Conservation (phyloP, 257 asterid genomes). For the Nicotiana paniculata region DNA sequence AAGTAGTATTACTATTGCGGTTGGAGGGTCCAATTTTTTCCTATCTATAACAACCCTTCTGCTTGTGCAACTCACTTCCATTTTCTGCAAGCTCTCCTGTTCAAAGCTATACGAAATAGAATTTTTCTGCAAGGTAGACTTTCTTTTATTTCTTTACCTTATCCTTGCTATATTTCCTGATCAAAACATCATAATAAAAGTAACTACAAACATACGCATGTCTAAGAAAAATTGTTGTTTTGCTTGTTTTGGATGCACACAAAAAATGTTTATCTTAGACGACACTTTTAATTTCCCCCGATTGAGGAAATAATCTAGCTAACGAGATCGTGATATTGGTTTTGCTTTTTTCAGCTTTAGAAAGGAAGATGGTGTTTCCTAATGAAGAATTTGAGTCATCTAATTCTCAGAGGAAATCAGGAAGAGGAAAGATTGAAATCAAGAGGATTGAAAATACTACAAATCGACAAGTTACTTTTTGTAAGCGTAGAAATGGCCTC, state of each 20-base stretch:
- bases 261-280: not conserved
- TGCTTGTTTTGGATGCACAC: slow-evolving; percentile 34
- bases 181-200: slow-evolving; percentile 1
- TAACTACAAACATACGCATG: slow-evolving; percentile 18
- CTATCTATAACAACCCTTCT: slow-evolving; percentile 40
- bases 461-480: slow-evolving; percentile 81
- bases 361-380: slow-evolving; percentile 43
- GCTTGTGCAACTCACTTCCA: slow-evolving; percentile 46
- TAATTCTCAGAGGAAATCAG: slow-evolving; percentile 46
- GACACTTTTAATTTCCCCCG: slow-evolving; percentile 14
- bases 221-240: slow-evolving; percentile 22
- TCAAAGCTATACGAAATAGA: slow-evolving; percentile 29
- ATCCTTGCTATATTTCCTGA: slow-evolving; percentile 30
- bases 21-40: slow-evolving; percentile 38
- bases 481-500: slow-evolving; percentile 79
- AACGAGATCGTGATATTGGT: slow-evolving; percentile 18
- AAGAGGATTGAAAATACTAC: slow-evolving; percentile 87
- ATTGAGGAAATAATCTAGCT: slow-evolving; percentile 22
- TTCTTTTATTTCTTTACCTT: slow-evolving; percentile 5
- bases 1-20: slow-evolving; percentile 15
- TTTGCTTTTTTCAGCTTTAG: slow-evolving; percentile 50
- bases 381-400: slow-evolving; percentile 44
- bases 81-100: slow-evolving; percentile 55
- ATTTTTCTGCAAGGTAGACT: slow-evolving; percentile 9
- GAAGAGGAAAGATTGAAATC: slow-evolving; percentile 81